Conservation (phyloP, 371 early-diverging fungal genomes). For the Rhizomucor pusillus region DNA sequence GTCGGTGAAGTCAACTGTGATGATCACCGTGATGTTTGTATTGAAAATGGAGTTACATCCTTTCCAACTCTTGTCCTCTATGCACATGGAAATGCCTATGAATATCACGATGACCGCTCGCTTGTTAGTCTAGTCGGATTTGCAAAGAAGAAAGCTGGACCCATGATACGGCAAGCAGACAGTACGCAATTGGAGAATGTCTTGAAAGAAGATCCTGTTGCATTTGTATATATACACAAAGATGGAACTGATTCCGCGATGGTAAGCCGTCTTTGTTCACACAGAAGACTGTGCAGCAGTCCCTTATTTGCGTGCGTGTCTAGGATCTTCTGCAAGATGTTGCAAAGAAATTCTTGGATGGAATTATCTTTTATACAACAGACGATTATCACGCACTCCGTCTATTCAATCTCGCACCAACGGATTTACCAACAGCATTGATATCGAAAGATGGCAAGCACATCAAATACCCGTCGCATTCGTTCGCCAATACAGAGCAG, state of each 20-base stretch:
- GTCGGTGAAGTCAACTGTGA: slow-evolving; percentile 87
- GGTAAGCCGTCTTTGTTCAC: slow-evolving; percentile 5
- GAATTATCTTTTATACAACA: slow-evolving; percentile 30
- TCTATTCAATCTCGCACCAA: slow-evolving; percentile 16
- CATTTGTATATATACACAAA: slow-evolving; percentile 33
- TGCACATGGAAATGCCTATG: slow-evolving; percentile 35
- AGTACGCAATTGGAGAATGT: slow-evolving; percentile 14
- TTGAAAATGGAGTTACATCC: slow-evolving; percentile 61
- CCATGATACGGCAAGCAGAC: slow-evolving; percentile 18
- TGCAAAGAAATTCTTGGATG: slow-evolving; percentile 18
- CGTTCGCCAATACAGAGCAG: slow-evolving; percentile 22
- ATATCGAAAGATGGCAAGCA: slow-evolving; percentile 35
- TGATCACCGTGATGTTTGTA: slow-evolving; percentile 55
- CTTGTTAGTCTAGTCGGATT: slow-evolving; percentile 49
- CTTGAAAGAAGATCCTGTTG: slow-evolving; percentile 24
- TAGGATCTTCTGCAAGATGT: slow-evolving; percentile 27
- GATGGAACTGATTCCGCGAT: slow-evolving; percentile 11
- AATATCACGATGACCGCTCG: slow-evolving; percentile 55
- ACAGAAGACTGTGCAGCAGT: no score
- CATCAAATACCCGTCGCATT: slow-evolving; percentile 21
- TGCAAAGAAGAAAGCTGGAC: slow-evolving; percentile 36
- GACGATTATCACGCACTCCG: slow-evolving; percentile 24
- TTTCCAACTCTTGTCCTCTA: slow-evolving; percentile 83
- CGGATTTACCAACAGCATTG: slow-evolving; percentile 29
- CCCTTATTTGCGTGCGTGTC: not conserved